These are phyloP conservation scores for Helotiales sp. DNA, from an alignment of 2,329 filamentous ascomycete genomes.

Conservation along the genomic window DNA sequence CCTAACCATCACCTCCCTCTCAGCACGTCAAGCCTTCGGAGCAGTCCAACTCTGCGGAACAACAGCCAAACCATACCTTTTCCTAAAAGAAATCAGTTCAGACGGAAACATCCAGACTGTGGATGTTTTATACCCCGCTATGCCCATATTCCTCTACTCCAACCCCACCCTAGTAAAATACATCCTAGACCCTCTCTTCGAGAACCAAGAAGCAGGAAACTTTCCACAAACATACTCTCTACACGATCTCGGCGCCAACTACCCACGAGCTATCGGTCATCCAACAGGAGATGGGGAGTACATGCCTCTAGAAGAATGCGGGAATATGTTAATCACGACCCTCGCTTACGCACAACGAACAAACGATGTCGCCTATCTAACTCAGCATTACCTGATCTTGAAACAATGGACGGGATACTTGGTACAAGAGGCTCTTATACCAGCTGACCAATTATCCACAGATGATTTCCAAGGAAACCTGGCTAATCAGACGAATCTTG, in stretches of 20 bases:
- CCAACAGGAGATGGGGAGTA: constrained; percentile 69
- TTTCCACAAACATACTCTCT: constrained; percentile 71
- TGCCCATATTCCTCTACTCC: constrained; percentile 80
- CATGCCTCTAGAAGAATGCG: constrained; percentile 78
- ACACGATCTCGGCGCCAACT: constrained; percentile 70
- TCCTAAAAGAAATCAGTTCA: constrained; percentile 87
- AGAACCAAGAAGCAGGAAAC: constrained; percentile 66
- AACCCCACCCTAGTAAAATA: constrained; percentile 64
- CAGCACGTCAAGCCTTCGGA: constrained; percentile 79
- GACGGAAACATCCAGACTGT: constrained; percentile 87
- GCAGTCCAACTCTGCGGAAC: constrained; percentile 74
- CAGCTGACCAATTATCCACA: constrained; percentile 75
- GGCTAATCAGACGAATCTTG: constrained; percentile 78
- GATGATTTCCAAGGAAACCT: constrained; percentile 83
- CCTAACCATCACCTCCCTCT: constrained; percentile 72
- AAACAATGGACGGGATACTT: constrained; percentile 79
- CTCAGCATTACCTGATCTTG: constrained; percentile 69
- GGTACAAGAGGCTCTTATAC: constrained; percentile 71
- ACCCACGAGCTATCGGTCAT: constrained; percentile 70
- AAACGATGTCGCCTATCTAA: constrained; percentile 55
- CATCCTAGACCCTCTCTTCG: constrained; percentile 61
- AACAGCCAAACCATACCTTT: constrained; percentile 68
- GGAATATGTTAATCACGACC: constrained; percentile 82
- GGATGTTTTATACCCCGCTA: constrained; percentile 83
- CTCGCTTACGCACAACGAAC: constrained; percentile 66